phyloP scores from a whole-genome alignment of 306 rosid species.

The Astragalus glycyphyllos region DNA sequence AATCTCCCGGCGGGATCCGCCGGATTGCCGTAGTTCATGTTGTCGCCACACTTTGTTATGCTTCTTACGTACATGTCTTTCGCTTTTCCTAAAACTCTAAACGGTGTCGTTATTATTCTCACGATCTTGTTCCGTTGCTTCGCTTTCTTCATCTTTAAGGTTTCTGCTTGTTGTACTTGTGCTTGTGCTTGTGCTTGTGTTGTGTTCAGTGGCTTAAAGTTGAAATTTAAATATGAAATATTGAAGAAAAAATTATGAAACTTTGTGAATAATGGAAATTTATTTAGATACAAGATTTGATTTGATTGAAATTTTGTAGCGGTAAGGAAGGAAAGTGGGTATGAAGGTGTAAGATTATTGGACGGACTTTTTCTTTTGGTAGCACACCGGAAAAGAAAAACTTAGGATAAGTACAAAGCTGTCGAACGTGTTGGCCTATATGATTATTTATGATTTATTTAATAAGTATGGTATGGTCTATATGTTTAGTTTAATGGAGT shows the following conservation, averaged over 20 bases:
- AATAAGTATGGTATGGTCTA: not conserved
- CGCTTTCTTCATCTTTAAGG: conserved; percentile 49
- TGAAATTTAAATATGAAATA: not conserved
- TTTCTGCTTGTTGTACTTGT: not conserved
- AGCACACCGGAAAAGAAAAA: conserved; percentile 50
- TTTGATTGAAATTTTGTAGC: conserved; percentile 6
- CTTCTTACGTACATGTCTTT: conserved; percentile 67
- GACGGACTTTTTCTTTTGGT: conserved; percentile 51
- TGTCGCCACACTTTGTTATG: conserved; percentile 56
- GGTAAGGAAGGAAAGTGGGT: conserved; percentile 4
- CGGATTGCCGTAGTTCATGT: conserved; percentile 41
- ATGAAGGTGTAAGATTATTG: conserved; percentile 18
- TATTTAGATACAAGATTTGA: not conserved
- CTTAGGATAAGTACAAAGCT: conserved; percentile 49
- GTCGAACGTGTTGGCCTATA: conserved; percentile 33
- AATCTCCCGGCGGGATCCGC: conserved; percentile 39
- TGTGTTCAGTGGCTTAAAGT: not conserved
- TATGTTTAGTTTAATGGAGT: not conserved
- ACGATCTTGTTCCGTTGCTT: conserved; percentile 56
- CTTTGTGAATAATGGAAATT: not conserved
- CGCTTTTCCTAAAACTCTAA: conserved; percentile 58
- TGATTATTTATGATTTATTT: not conserved
- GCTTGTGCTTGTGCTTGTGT: not conserved
- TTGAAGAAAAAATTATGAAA: not conserved
- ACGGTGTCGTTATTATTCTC: conserved; percentile 62